Evolutionary conservation across 2,329 filamentous ascomycete species (phyloP).

Genomic region (Ciborinia camelliae): DNA sequence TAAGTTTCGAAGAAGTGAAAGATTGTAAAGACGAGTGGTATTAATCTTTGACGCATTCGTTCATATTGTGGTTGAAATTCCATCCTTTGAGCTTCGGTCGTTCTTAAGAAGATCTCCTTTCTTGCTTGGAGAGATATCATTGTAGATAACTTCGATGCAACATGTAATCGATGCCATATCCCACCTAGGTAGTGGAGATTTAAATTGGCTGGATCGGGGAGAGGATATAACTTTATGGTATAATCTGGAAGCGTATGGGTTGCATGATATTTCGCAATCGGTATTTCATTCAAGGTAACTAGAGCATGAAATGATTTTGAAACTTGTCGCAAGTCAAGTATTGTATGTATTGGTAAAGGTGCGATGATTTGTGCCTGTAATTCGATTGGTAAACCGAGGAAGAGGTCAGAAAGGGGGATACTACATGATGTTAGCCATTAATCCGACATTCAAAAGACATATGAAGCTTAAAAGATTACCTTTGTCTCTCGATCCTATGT

Average conservation of each 20-base stretch:
- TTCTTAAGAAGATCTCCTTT: conserved; percentile 61
- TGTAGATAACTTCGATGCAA: conserved; percentile 59
- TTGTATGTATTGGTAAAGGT: conserved; percentile 56
- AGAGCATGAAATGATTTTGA: conserved; percentile 59
- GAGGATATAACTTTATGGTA: conserved; percentile 56
- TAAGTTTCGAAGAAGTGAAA: conserved; percentile 68
- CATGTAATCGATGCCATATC: conserved; percentile 63
- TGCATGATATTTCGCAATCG: conserved; percentile 60
- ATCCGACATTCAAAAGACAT: not conserved
- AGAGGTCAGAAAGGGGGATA: conserved; percentile 54
- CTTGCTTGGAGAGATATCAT: conserved; percentile 63
- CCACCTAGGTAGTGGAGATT: conserved; percentile 61
- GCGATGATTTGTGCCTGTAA: conserved; percentile 61
- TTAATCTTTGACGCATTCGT: conserved; percentile 61
- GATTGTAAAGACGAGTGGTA: conserved; percentile 61
- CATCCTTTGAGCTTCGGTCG: conserved; percentile 50
- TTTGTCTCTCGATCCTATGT: conserved; percentile 26
- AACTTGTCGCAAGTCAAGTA: conserved; percentile 56
- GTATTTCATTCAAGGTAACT: conserved; percentile 57
- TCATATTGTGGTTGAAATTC: conserved; percentile 60
- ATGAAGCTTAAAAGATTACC: conserved; percentile 24
- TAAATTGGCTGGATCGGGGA: conserved; percentile 46
- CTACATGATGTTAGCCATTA: conserved; percentile 16
- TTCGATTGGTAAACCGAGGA: conserved; percentile 57
- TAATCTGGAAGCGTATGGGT: conserved; percentile 58